Conservation (phyloP, 805 yeast species). For the Yueomyces sinensis region DNA sequence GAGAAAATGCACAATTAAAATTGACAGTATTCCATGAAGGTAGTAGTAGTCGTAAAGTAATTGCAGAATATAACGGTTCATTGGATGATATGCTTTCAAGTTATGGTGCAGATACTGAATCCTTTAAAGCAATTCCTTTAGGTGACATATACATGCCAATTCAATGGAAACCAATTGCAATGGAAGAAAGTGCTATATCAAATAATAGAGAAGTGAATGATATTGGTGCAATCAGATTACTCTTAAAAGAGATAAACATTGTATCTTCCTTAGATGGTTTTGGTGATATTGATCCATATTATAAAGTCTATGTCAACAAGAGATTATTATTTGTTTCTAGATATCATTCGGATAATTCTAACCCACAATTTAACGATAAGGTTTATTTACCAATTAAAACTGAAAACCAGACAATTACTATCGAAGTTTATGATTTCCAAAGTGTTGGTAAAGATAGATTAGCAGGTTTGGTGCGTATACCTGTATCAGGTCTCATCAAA, state of each 20-base stretch:
- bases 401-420: conserved; percentile 42
- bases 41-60: conserved; percentile 29
- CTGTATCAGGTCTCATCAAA: conserved; percentile 33
- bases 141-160: conserved; percentile 45
- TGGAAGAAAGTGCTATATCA: conserved; percentile 35
- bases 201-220: conserved; percentile 34
- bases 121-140: conserved; percentile 36
- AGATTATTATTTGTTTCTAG: conserved; percentile 41
- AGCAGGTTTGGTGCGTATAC: conserved; percentile 44
- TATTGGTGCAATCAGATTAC: conserved; percentile 53
- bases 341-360: conserved; percentile 37
- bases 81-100: conserved; percentile 36
- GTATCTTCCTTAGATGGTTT: conserved; percentile 43
- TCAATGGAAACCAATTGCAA: conserved; percentile 57
- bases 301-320: conserved; percentile 44
- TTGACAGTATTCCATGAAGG: conserved; percentile 49
- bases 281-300: conserved; percentile 69
- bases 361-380: conserved; percentile 49
- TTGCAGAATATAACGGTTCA: conserved; percentile 37
- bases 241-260: conserved; percentile 39
- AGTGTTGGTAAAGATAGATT: conserved; percentile 47
- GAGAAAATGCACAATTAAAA: conserved; percentile 40
- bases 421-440: conserved; percentile 59
- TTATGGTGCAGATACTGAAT: conserved; percentile 33
- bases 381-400: conserved; percentile 48